Evolutionary conservation across 202 grass and related monocot genomes (phyloP).

Genomic region (Carex arenaria): DNA sequence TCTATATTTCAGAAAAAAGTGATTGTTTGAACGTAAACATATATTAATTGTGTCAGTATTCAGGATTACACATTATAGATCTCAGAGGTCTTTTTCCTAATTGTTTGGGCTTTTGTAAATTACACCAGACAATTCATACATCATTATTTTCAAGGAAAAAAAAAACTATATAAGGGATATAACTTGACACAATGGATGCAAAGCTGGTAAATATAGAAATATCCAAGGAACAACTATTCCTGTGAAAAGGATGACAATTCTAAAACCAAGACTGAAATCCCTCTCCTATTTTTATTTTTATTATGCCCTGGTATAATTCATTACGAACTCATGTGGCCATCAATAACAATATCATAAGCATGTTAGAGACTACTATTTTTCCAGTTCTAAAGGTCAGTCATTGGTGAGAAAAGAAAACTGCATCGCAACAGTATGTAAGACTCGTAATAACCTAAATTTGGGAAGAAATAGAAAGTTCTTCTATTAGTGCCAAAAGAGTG

Average conservation of each 20-base stretch:
- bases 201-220: background rate
- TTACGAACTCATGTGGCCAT: background rate
- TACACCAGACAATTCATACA: background rate
- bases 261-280: background rate
- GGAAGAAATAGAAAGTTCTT: background rate
- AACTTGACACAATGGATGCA: no score
- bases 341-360: background rate
- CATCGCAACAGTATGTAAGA: background rate
- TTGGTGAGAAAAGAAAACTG: background rate
- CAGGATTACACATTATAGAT: no score
- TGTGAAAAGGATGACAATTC: background rate
- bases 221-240: no score
- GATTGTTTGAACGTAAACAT: no score
- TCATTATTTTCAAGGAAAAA: background rate
- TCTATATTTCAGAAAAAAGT: no score
- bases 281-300: background rate
- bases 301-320: background rate
- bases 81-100: no score
- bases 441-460: background rate
- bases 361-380: background rate
- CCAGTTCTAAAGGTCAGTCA: background rate
- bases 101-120: no score
- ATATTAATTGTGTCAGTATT: no score
- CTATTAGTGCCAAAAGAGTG: background rate
- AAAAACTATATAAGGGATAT: background rate